phyloP scores from a whole-genome alignment of 192 early-diverging fungal genomes.

The Backusella macrospora region DNA sequence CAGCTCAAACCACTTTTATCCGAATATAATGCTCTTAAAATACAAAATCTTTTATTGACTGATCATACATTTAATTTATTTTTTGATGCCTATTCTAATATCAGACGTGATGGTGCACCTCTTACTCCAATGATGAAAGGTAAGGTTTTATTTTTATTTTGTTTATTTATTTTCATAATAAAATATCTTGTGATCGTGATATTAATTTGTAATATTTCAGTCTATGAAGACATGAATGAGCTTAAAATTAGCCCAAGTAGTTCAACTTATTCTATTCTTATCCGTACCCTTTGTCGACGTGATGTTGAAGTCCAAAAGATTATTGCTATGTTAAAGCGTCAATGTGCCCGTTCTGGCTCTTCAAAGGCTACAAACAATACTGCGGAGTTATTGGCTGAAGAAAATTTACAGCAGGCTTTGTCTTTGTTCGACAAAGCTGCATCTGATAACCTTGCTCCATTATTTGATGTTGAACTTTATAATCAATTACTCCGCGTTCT shows the following conservation, averaged over 20 bases:
- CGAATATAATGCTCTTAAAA: conserved; percentile 36
- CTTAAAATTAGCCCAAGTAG: conserved; percentile 19
- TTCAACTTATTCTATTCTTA: conserved; percentile 34
- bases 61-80: conserved; percentile 41
- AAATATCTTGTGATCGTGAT: background rate
- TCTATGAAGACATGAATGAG: conserved; percentile 42
- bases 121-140: conserved; percentile 31
- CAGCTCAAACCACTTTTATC: conserved; percentile 32
- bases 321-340: conserved; percentile 37
- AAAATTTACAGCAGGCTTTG: conserved; percentile 38
- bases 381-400: conserved; percentile 30
- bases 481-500: conserved; percentile 41
- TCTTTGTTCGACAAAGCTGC: conserved; percentile 36
- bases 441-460: conserved; percentile 21
- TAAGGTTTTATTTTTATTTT: conserved; percentile 6
- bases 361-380: conserved; percentile 24
- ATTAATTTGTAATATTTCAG: conserved; percentile 19
- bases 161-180: conserved; percentile 2
- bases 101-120: conserved; percentile 39
- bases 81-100: conserved; percentile 33
- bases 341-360: conserved; percentile 29
- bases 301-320: conserved; percentile 46
- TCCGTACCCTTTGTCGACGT: conserved; percentile 39
- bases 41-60: conserved; percentile 23
- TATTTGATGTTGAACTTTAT: conserved; percentile 42